Conservation (phyloP, 768 basidiomycete genomes). For the Termitomyces sp. region DNA sequence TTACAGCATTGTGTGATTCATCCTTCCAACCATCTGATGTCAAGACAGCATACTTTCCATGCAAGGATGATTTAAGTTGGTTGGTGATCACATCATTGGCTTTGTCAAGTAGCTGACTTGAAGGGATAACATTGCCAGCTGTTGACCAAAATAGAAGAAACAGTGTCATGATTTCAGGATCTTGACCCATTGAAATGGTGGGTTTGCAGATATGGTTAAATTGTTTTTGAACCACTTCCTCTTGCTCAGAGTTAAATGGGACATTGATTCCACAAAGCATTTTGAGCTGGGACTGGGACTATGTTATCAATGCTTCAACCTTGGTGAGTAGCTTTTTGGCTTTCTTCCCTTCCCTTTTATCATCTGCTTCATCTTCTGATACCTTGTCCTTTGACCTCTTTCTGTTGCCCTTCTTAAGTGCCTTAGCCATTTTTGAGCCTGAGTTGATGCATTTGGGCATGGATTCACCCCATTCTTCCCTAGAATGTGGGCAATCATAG, state of each 20-base stretch:
- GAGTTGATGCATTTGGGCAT: constrained; percentile 1
- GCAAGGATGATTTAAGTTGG: too few species aligned
- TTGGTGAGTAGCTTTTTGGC: constrained; percentile 18
- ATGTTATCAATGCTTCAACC: constrained; percentile 18
- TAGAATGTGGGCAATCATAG: too few species aligned
- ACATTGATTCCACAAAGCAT: constrained; percentile 8
- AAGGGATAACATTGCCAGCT: constrained; percentile 22
- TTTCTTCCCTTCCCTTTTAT: constrained; percentile 16
- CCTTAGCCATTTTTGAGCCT: too few species aligned
- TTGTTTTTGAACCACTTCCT: too few species aligned
- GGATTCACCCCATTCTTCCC: too few species aligned
- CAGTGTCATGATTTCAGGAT: constrained; percentile 24
- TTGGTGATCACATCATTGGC: not conserved
- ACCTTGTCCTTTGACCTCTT: too few species aligned
- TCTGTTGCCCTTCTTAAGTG: too few species aligned
- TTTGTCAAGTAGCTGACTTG: not conserved
- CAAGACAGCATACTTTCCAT: constrained; percentile 14
- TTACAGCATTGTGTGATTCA: too few species aligned
- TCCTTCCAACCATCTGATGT: not conserved
- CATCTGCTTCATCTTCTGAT: constrained; percentile 1
- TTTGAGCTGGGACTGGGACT: constrained; percentile 1
- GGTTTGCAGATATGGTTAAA: constrained; percentile 20
- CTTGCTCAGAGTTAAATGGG: too few species aligned
- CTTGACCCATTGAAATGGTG: constrained; percentile 15
- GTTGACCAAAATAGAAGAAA: constrained; percentile 25